Conservation (phyloP, 1,284 basidiomycete genomes). For the Cutaneotrichosporon sp. region DNA sequence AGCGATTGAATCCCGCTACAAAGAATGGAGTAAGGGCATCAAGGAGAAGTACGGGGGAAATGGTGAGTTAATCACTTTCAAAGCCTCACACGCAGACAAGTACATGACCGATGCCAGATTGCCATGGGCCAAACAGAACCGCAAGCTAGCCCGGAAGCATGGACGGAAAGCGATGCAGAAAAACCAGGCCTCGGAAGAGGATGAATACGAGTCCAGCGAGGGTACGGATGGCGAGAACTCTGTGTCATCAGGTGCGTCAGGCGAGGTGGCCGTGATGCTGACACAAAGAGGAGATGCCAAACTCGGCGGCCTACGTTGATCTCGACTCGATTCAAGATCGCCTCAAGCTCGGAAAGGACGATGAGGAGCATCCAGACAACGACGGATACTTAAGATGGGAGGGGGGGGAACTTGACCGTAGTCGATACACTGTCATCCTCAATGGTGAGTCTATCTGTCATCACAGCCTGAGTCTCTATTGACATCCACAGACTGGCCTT, state of each 20-base stretch:
- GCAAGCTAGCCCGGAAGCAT: slow-evolving; percentile 2
- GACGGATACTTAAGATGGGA: slow-evolving; percentile 33
- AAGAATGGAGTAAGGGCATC: slow-evolving; percentile 38
- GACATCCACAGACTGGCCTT: slow-evolving; percentile 51
- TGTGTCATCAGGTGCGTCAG: background rate
- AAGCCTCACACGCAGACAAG: background rate
- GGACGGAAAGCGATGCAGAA: background rate
- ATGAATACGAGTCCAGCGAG: background rate
- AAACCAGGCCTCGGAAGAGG: slow-evolving; percentile 1
- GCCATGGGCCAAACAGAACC: slow-evolving; percentile 6
- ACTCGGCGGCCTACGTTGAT: slow-evolving; percentile 2
- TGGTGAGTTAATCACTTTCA: slow-evolving; percentile 23
- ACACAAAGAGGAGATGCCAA: slow-evolving; percentile 2
- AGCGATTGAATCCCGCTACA: slow-evolving; percentile 40
- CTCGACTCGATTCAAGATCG: slow-evolving; percentile 6
- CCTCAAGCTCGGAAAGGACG: slow-evolving; percentile 17
- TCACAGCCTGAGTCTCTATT: slow-evolving; percentile 40
- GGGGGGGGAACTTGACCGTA: slow-evolving; percentile 23
- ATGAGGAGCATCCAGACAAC: slow-evolving; percentile 9
- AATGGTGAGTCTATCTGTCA: slow-evolving; percentile 49
- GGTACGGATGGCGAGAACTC: slow-evolving; percentile 5
- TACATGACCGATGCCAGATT: slow-evolving; percentile 6
- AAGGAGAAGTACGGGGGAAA: slow-evolving; percentile 38
- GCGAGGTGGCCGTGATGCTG: no score
- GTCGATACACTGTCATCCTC: slow-evolving; percentile 38